A percentile compares a stretch with the other conserved stretches of the same genome.
Conservation (phyloP, 1,284 basidiomycete species). For the Grifola frondosa region DNA sequence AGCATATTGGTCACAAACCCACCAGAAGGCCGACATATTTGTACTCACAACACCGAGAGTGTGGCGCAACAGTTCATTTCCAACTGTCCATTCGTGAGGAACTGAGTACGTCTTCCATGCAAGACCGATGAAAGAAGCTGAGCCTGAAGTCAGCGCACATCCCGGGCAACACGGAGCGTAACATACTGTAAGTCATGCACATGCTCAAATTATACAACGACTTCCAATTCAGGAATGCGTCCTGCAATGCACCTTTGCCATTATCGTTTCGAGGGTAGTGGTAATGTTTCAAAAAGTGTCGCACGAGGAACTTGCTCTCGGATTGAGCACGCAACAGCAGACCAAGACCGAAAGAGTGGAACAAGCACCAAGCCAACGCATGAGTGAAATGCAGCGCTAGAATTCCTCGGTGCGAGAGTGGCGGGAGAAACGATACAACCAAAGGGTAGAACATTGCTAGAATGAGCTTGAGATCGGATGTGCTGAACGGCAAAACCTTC, state of each 20-base stretch:
- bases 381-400: conserved; percentile 78
- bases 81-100: conserved; percentile 83
- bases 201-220: conserved; percentile 88
- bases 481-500: conserved; percentile 36
- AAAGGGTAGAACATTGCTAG: conserved; percentile 58
- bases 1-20: too few relatives aligned
- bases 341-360: conserved; percentile 91
- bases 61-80: conserved; percentile 87
- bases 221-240: conserved; percentile 97
- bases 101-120: conserved; percentile 87
- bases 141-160: background rate
- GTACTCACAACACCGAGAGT: conserved; percentile 77
- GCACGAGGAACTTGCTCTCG: conserved; percentile 84
- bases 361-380: conserved; percentile 82
- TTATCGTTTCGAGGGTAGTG: conserved; percentile 69
- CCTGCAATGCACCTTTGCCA: conserved; percentile 74
- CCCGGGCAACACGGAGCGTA: background rate
- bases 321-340: conserved; percentile 83
- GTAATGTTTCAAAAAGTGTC: conserved; percentile 93
- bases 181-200: conserved; percentile 91
- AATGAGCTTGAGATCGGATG: conserved; percentile 67
- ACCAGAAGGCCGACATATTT: conserved; percentile 3
- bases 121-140: conserved; percentile 79
- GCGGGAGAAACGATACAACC: conserved; percentile 45
- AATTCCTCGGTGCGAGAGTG: conserved; percentile 40